Percentiles rank a stretch among this genome's conserved stretches.
phyloP scores from a whole-genome alignment of 2,329 filamentous ascomycete species.

The Calcarisporium arbuscula region DNA sequence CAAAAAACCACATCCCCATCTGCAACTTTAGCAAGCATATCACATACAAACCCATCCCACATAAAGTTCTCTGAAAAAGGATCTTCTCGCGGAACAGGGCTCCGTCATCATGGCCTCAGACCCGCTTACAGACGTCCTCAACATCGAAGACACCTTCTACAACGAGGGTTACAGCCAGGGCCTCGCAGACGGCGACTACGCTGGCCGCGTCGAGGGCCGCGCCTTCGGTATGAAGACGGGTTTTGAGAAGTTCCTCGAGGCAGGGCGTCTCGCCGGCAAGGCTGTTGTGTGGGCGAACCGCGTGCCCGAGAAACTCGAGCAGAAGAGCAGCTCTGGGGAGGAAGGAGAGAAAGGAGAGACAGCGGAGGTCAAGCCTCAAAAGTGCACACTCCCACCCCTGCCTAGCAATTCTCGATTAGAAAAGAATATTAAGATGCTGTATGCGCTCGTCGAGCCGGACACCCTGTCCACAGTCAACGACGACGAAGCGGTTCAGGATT shows the following conservation, averaged over 20 bases:
- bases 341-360: neutral
- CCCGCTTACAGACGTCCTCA: conserved; percentile 50
- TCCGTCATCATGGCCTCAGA: conserved; percentile 34
- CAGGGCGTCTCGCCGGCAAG: conserved; percentile 72
- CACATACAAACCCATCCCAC: no score
- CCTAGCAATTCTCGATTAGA: conserved; percentile 58
- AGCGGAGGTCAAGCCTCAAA: conserved; percentile 3
- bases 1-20: no score
- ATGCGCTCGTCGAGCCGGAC: conserved; percentile 71
- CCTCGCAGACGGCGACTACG: conserved; percentile 63
- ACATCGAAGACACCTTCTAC: conserved; percentile 67
- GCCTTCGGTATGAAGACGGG: conserved; percentile 87
- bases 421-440: conserved; percentile 70
- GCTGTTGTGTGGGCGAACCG: conserved; percentile 80
- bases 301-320: no score
- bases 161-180: conserved; percentile 74
- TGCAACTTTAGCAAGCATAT: no score
- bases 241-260: conserved; percentile 83
- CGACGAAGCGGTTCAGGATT: conserved; percentile 84
- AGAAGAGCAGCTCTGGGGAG: conserved; percentile 12
- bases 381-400: conserved; percentile 33
- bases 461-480: conserved; percentile 75
- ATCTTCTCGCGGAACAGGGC: no score
- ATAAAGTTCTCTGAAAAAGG: no score
- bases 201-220: conserved; percentile 81